Percentiles rank a stretch among this genome's conserved stretches.
These are phyloP conservation scores for Acanthamoeba divionensis DNA, from an alignment of 208 protist genomes.

Conservation along the genomic window DNA sequence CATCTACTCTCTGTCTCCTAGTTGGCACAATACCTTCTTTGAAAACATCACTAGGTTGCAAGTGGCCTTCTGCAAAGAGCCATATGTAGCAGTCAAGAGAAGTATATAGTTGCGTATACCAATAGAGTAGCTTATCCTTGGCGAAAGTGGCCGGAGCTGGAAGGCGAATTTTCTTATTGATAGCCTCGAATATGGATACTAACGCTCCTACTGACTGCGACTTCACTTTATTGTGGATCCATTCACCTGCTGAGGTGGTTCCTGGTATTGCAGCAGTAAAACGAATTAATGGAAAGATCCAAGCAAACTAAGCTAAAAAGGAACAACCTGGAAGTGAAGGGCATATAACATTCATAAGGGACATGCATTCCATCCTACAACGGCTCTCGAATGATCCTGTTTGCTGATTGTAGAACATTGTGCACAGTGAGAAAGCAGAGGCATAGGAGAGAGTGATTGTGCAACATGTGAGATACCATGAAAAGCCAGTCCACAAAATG, in stretches of 20 bases:
- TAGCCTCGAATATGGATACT: constrained; percentile 45
- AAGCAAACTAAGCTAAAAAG: not conserved
- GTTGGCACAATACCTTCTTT: not conserved
- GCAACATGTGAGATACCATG: not conserved
- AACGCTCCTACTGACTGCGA: not conserved
- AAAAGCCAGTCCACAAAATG: constrained; percentile 73
- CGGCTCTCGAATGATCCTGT: constrained; percentile 39
- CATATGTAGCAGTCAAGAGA: constrained; percentile 62
- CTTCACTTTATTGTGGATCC: constrained; percentile 54
- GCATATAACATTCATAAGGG: constrained; percentile 61
- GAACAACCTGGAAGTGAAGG: constrained; percentile 37
- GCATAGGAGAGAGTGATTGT: not conserved
- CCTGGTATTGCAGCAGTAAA: not conserved
- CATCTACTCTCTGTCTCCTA: not conserved
- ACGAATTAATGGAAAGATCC: not conserved
- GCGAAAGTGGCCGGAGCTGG: not conserved
- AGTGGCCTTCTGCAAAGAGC: constrained; percentile 63
- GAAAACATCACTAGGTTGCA: constrained; percentile 50
- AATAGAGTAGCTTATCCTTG: constrained; percentile 54
- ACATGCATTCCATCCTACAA: constrained; percentile 59
- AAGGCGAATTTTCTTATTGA: not conserved
- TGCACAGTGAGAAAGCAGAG: not conserved
- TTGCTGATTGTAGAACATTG: not conserved
- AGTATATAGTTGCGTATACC: constrained; percentile 51
- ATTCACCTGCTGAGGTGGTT: constrained; percentile 57